Conservation (phyloP, 208 protist species). For the Trypanosoma caninum region DNA sequence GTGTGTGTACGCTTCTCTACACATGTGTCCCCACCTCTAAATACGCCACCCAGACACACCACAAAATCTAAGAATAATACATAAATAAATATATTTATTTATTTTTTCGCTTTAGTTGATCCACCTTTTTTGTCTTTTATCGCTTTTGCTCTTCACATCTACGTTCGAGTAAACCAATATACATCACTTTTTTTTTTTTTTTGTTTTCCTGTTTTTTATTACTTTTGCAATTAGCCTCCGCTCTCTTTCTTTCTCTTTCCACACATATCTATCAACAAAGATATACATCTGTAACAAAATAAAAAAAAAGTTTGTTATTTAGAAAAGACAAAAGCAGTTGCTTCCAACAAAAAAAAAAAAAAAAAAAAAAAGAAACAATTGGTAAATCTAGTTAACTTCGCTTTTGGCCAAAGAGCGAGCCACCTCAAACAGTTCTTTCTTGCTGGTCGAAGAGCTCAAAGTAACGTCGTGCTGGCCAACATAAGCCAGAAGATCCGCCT, state of each 20-base stretch:
- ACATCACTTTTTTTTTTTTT: background rate
- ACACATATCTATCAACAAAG: background rate
- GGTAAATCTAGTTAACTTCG: too few relatives aligned
- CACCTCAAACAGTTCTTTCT: slow-evolving; percentile 54
- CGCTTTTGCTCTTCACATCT: too few relatives aligned
- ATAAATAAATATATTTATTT: too few relatives aligned
- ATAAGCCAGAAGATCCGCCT: slow-evolving; percentile 48
- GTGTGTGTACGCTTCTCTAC: too few relatives aligned
- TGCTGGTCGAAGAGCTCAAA: slow-evolving; percentile 34
- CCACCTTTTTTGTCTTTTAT: too few relatives aligned
- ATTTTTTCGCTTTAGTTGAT: too few relatives aligned
- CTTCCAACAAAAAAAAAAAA: background rate
- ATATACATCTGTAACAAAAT: background rate
- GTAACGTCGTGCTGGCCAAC: slow-evolving; percentile 44
- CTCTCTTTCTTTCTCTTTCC: background rate
- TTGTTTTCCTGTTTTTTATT: background rate
- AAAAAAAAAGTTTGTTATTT: background rate
- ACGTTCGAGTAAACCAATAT: too few relatives aligned
- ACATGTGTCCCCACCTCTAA: too few relatives aligned
- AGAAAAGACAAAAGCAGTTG: background rate
- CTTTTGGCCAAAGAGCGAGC: slow-evolving; percentile 29
- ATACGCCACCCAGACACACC: too few relatives aligned
- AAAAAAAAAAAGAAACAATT: background rate
- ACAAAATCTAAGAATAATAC: too few relatives aligned
- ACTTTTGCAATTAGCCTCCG: background rate